Conservation (phyloP, 75 land plant genomes). For the Cunninghamia lanceolata region DNA sequence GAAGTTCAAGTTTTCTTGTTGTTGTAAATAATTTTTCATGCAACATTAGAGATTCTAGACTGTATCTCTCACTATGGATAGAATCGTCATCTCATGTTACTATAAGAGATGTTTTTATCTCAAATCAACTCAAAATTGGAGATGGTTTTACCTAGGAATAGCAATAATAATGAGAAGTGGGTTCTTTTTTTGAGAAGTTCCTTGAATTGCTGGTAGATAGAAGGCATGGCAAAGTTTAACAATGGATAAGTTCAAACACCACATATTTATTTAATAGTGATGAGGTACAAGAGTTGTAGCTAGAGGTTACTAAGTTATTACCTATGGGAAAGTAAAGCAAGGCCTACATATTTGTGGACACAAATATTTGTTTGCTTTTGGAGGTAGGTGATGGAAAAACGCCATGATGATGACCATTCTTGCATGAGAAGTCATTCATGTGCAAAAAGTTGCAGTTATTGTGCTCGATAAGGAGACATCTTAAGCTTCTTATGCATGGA, state of each 20-base stretch:
- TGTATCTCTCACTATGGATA: no score
- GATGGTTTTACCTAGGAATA: conserved; percentile 34
- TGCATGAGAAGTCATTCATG: conserved; percentile 30
- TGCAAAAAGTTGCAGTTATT: conserved; percentile 18
- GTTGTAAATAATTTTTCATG: no score
- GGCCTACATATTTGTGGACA: conserved; percentile 22
- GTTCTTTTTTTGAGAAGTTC: conserved; percentile 15
- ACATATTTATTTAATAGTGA: conserved; percentile 18
- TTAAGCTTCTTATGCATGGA: conserved; percentile 16
- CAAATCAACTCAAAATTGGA: no score
- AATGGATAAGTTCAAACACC: conserved; percentile 23
- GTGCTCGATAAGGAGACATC: conserved; percentile 4
- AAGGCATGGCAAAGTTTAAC: conserved; percentile 12
- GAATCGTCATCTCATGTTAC: no score
- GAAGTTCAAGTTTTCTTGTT: no score
- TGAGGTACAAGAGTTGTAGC: conserved; percentile 29
- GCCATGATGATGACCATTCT: conserved; percentile 27
- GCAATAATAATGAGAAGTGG: conserved; percentile 22
- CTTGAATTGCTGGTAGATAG: conserved; percentile 15
- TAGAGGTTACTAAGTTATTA: conserved; percentile 10
- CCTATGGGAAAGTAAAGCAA: conserved; percentile 17
- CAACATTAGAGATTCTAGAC: no score
- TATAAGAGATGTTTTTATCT: no score
- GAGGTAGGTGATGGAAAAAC: conserved; percentile 17
- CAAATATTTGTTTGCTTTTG: conserved; percentile 33